A percentile compares a stretch with the other conserved stretches of the same genome.
Conservation (phyloP, 2,329 filamentous ascomycete species). For the Colletotrichum liaoningense region DNA sequence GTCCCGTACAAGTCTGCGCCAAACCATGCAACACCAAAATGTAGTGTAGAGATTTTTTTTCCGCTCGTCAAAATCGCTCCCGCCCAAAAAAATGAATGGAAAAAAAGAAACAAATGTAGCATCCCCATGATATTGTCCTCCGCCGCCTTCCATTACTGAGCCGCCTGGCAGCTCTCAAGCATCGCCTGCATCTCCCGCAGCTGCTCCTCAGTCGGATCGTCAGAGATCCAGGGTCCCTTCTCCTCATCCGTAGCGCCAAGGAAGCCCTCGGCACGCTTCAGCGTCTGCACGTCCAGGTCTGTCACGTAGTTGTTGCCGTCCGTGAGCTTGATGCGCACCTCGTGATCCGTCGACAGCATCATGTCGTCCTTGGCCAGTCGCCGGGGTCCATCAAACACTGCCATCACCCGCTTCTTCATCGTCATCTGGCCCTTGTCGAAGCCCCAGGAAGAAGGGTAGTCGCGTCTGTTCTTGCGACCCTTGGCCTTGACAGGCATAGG, state of each 20-base stretch:
- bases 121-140: background rate
- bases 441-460: slow-evolving; percentile 95
- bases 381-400: slow-evolving; percentile 88
- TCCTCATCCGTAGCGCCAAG: slow-evolving; percentile 84
- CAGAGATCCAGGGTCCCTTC: slow-evolving; percentile 85
- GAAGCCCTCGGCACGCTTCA: slow-evolving; percentile 89
- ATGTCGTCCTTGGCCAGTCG: slow-evolving; percentile 98
- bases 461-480: slow-evolving; percentile 89
- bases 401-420: slow-evolving; percentile 96
- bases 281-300: slow-evolving; percentile 90
- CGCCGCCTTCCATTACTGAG: slow-evolving; percentile 24
- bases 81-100: background rate
- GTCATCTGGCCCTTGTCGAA: slow-evolving; percentile 94
- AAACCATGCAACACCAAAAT: background rate
- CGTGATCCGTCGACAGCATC: slow-evolving; percentile 96
- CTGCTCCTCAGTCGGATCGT: slow-evolving; percentile 74
- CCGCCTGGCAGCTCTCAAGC: slow-evolving; percentile 44
- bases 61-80: slow-evolving; percentile 1
- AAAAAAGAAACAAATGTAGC: background rate
- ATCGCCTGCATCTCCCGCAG: slow-evolving; percentile 70
- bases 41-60: background rate
- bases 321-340: slow-evolving; percentile 85
- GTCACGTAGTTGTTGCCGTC: slow-evolving; percentile 87
- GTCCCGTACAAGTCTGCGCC: background rate
- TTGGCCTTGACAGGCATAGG: slow-evolving; percentile 65